Evolutionary conservation across 306 rosid genomes (phyloP), one percentile per base, ranked within the genome.

Genomic region (Quercus ilex): DNA sequence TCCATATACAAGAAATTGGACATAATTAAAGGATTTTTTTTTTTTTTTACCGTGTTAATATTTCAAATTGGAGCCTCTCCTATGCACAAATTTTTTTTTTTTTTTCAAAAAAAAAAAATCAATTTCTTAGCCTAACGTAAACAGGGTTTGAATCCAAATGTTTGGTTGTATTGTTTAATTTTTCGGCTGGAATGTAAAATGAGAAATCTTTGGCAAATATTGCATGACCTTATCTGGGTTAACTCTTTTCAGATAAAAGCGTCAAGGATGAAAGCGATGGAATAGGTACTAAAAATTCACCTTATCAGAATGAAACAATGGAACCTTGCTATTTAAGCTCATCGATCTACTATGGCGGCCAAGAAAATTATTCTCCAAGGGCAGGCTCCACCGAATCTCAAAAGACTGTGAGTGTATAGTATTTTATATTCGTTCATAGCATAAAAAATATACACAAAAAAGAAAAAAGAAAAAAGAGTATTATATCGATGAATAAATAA

Each of bases 341-440:
- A 69, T 94, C 97, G 35, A 92, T 94, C 85, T 80, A 86, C 78
- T 94, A 94, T 83, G 97, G 97, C 64, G 97, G 96, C 83, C 98
- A 89, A 88, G 97, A 92, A 83, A 90, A 87, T 80, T 92, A 90
- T 86, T 84, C 91, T 78, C 85, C 94, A 3, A 88, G 75, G 75
- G 65, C 74, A 76, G 83, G 85, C 82, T 82, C 91, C 86, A 85
- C 90, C 51, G 82, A 94, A 71, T 74, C 92, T 79, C 88, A 85
- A 78, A 86, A 83, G 68, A 51, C n/a, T 23, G 97, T 92, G 43
- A 85, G 94, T 81, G 64, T 69, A 69, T 43, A 65, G 30, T 71
- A 25, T 49, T 41, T 41, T 41, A 41, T 41, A 41, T 41, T 41
- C 46, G 8, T 41, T 41, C 46, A 41, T 41, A 41, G 46, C 46